Percentiles rank a stretch among this genome's conserved stretches.
Conservation (phyloP, 768 basidiomycete species). For the Amanita polypyramis region DNA sequence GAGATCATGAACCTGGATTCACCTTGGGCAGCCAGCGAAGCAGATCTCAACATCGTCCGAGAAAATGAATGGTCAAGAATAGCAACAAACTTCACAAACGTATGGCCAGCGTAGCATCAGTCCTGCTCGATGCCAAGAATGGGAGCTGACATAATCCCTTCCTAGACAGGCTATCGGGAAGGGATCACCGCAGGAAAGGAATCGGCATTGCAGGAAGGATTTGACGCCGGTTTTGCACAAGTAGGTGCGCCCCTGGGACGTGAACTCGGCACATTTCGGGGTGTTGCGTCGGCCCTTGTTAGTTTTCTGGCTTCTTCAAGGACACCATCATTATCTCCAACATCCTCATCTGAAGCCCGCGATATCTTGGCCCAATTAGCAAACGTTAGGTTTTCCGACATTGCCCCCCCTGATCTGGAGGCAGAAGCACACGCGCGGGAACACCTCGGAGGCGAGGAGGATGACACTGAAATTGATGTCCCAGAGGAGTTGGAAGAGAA, state of each 20-base stretch:
- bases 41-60: conserved; percentile 19
- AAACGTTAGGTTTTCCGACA: conserved; percentile 54
- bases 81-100: conserved; percentile 62
- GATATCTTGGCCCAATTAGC: conserved; percentile 47
- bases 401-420: conserved; percentile 67
- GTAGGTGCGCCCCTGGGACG: conserved; percentile 69
- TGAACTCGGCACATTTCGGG: conserved; percentile 70
- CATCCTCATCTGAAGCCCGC: conserved; percentile 30
- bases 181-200: conserved; percentile 93
- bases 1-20: conserved; percentile 30
- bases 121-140: neutral
- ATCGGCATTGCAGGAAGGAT: conserved; percentile 76
- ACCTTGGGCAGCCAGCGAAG: conserved; percentile 53
- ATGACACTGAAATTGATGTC: conserved; percentile 26
- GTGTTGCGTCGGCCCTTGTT: conserved; percentile 53
- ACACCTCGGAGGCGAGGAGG: conserved; percentile 36
- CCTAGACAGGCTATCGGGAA: conserved; percentile 92
- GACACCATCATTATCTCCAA: neutral
- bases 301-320: conserved; percentile 36
- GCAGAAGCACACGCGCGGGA: conserved; percentile 69
- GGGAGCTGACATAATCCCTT: neutral
- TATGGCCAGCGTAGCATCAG: conserved; percentile 18
- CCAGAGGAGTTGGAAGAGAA: conserved; percentile 36
- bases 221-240: conserved; percentile 73
- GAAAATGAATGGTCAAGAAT: conserved; percentile 62